Conservation (phyloP, 805 yeast species). For the Kluyveromyces lactis region DNA sequence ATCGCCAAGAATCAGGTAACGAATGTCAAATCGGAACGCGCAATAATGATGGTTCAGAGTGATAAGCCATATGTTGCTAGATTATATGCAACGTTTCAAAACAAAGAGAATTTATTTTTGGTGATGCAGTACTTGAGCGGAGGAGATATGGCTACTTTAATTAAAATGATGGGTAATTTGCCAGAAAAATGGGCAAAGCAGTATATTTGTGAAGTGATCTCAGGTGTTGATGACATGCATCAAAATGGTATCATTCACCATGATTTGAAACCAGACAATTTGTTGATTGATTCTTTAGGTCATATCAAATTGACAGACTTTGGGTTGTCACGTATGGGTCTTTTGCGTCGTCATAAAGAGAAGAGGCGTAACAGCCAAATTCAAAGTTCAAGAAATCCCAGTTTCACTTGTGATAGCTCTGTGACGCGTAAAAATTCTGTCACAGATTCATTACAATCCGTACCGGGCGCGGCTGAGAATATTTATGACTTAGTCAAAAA, state of each 20-base stretch:
- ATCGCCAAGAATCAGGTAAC: slow-evolving; percentile 93
- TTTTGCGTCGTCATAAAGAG: slow-evolving; percentile 66
- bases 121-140: slow-evolving; percentile 97
- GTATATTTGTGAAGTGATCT: slow-evolving; percentile 82
- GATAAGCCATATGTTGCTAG: slow-evolving; percentile 91
- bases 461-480: background rate
- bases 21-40: slow-evolving; percentile 90
- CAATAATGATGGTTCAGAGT: slow-evolving; percentile 96
- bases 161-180: slow-evolving; percentile 72
- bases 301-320: slow-evolving; percentile 92
- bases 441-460: slow-evolving; percentile 2
- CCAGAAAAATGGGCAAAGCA: slow-evolving; percentile 82
- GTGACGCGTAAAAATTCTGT: slow-evolving; percentile 5
- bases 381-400: slow-evolving; percentile 1
- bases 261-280: slow-evolving; percentile 91
- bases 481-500: slow-evolving; percentile 3
- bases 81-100: slow-evolving; percentile 81
- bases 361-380: background rate
- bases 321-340: slow-evolving; percentile 86
- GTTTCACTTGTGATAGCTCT: slow-evolving; percentile 6
- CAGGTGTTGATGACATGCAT: slow-evolving; percentile 87
- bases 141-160: slow-evolving; percentile 86
- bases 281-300: slow-evolving; percentile 77
- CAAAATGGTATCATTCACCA: slow-evolving; percentile 84
- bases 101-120: slow-evolving; percentile 72